phyloP scores from a whole-genome alignment of 2,329 filamentous ascomycete genomes.

The Helminthosporium solani region DNA sequence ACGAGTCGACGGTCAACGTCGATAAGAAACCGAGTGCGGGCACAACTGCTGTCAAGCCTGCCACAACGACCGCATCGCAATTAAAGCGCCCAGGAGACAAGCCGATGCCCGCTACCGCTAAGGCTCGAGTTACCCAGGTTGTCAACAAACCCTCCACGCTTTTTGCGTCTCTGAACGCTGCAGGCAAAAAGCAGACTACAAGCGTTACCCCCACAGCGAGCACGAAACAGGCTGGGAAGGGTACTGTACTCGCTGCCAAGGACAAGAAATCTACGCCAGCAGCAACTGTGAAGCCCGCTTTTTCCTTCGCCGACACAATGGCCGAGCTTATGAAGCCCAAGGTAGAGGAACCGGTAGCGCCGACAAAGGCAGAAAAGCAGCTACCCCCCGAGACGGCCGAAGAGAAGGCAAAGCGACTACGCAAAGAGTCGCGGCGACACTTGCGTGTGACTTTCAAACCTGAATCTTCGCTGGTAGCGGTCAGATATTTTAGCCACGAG shows the following conservation, averaged over 20 bases:
- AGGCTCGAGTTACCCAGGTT: conserved; percentile 39
- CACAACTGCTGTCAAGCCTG: conserved; percentile 11
- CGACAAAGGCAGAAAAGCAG: conserved; percentile 54
- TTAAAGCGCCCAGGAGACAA: conserved; percentile 36
- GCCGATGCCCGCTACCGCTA: conserved; percentile 26
- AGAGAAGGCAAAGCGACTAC: conserved; percentile 65
- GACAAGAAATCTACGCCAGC: conserved; percentile 31
- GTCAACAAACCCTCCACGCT: conserved; percentile 49
- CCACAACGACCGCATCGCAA: conserved; percentile 11
- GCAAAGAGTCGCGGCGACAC: conserved; percentile 70
- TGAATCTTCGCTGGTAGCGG: conserved; percentile 64
- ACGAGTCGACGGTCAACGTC: conserved; percentile 16
- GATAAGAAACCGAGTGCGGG: conserved; percentile 19
- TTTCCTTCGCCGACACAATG: conserved; percentile 46
- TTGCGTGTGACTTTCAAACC: conserved; percentile 71
- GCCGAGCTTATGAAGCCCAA: conserved; percentile 55
- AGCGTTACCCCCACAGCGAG: conserved; percentile 21
- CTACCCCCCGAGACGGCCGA: conserved; percentile 64
- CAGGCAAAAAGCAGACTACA: conserved; percentile 45
- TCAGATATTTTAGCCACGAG: conserved; percentile 71
- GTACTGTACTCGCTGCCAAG: conserved; percentile 20
- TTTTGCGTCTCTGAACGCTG: conserved; percentile 49
- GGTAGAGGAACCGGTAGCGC: conserved; percentile 51
- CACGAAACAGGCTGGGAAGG: conserved; percentile 29
- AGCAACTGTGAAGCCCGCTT: conserved; percentile 31